Evolutionary conservation across 805 yeast genomes (phyloP), one percentile per base, ranked within the genome.

Genomic region (Metschnikowia cerradonensis): DNA sequence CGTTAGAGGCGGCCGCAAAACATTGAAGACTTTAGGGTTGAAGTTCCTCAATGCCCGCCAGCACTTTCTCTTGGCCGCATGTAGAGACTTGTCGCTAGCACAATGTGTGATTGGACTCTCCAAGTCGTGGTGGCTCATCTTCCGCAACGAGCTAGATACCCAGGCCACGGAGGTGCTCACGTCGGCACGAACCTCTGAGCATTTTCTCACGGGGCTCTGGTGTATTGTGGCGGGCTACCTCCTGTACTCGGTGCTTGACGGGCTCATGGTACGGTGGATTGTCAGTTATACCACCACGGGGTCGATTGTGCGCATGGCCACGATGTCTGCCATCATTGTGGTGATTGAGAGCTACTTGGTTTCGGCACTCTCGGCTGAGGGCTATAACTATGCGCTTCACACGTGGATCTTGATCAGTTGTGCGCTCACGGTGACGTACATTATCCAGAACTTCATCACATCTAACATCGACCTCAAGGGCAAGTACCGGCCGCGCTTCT

Each of bases 391-490:
- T 65, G 82, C 88, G 39, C 68, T 92, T 52, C 96, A 91, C 58
- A 86, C 92, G 8, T 92, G 98, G 97, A 88, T 92, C 26, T 65
- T 90, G 37, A 88, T 90, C n/a, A 84, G 95, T 47, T 89, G 96
- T 65, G 78, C 86, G 8, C 73, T 90, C 46, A 92, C 98, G 0
- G 74, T 82, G 15, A 81, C 87, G 6, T 92, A 85, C 70, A 90
- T 88, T 41, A 76, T 85, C 56, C 98, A 92, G 67, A 90, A 86
- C 63, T 92, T 90, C 63, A 84, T 90, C 55, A 90, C 97, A 11
- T 85, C 90, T 49, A 84, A 86, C 62, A 63, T 86, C 49, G 83
- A 82, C 52, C 64, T 79, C 45, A 78, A 78, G 54, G 76, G 71
- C 5, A 63, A 72, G 58, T 71, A 65, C 57, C 57, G 67, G 31